Percentiles rank a stretch among this genome's conserved stretches.
Evolutionary conservation across 441 rosid species (phyloP).

Genomic region (Mallotus repandus): DNA sequence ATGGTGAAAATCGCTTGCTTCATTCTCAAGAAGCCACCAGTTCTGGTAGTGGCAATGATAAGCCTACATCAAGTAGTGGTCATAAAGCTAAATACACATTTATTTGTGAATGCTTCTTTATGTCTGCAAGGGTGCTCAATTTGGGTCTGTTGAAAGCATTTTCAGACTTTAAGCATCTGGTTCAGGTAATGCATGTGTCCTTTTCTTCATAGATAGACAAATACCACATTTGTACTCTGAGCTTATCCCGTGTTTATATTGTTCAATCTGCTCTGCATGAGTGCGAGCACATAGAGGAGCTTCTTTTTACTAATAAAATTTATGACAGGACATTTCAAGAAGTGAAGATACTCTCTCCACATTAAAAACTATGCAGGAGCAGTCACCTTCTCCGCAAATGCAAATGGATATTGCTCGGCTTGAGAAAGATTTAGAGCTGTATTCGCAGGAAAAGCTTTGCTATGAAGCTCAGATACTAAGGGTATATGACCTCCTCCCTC

Average conservation of each 20-base stretch:
- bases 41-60: conserved; percentile 51
- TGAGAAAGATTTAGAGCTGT: conserved; percentile 79
- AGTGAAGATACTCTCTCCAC: conserved; percentile 72
- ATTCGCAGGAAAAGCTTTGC: conserved; percentile 89
- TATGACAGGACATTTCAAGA: conserved; percentile 78
- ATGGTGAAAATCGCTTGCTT: conserved; percentile 52
- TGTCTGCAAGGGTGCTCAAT: conserved; percentile 96
- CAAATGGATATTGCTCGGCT: conserved; percentile 64
- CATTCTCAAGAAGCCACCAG: conserved; percentile 81
- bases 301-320: conserved; percentile 1
- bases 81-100: conserved; percentile 55
- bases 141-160: conserved; percentile 93
- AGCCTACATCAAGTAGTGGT: conserved; percentile 39
- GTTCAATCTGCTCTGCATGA: not conserved
- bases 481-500: conserved; percentile 42
- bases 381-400: conserved; percentile 64
- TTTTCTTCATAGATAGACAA: conserved; percentile 16
- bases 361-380: conserved; percentile 68
- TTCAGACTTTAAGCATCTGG: conserved; percentile 95
- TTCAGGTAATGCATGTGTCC: conserved; percentile 60
- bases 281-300: not conserved
- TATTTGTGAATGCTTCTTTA: conserved; percentile 97
- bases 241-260: not conserved
- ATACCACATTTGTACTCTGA: not conserved
- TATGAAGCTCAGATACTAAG: conserved; percentile 93